These are phyloP conservation scores for Cutaneotrichosporon dermatis DNA, from an alignment of 1,284 basidiomycete genomes.

Conservation along the genomic window DNA sequence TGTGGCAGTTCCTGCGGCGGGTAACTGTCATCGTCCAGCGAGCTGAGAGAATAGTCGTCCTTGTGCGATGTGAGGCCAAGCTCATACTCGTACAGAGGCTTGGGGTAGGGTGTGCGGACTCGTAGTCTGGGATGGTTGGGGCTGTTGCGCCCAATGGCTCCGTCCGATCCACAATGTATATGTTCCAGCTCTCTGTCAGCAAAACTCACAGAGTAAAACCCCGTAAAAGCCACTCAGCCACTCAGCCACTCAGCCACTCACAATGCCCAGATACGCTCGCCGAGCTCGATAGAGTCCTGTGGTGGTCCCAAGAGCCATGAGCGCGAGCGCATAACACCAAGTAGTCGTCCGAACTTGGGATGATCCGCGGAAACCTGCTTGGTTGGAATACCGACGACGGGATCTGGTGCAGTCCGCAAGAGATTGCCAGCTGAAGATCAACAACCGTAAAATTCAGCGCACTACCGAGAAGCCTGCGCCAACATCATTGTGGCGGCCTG, in stretches of 20 bases:
- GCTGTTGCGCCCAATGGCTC: conserved; percentile 35
- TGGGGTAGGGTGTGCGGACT: conserved; percentile 38
- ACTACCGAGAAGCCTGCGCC: conserved; percentile 26
- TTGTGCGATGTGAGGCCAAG: conserved; percentile 28
- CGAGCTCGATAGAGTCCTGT: conserved; percentile 34
- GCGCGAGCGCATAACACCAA: conserved; percentile 31
- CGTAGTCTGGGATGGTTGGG: conserved; percentile 29
- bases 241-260: conserved; percentile 17
- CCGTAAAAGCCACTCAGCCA: too few species aligned
- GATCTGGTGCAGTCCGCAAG: conserved; percentile 35
- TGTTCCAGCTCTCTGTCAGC: conserved; percentile 31
- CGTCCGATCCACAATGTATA: conserved; percentile 33
- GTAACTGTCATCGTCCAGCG: conserved; percentile 16
- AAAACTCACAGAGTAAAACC: too few species aligned
- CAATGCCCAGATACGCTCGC: conserved; percentile 44
- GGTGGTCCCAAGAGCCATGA: conserved; percentile 30
- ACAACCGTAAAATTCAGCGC: not conserved
- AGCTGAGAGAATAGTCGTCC: conserved; percentile 29
- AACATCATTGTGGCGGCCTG: conserved; percentile 39
- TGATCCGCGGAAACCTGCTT: conserved; percentile 7
- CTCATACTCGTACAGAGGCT: conserved; percentile 40
- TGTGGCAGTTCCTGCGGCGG: conserved; percentile 13
- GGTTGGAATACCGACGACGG: conserved; percentile 26
- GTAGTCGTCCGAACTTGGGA: conserved; percentile 4
- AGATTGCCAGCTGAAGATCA: conserved; percentile 23